Percentiles rank a stretch among this genome's conserved stretches.
Conservation (phyloP, 176 grass and related monocot species). For the Saccharum spontaneum region DNA sequence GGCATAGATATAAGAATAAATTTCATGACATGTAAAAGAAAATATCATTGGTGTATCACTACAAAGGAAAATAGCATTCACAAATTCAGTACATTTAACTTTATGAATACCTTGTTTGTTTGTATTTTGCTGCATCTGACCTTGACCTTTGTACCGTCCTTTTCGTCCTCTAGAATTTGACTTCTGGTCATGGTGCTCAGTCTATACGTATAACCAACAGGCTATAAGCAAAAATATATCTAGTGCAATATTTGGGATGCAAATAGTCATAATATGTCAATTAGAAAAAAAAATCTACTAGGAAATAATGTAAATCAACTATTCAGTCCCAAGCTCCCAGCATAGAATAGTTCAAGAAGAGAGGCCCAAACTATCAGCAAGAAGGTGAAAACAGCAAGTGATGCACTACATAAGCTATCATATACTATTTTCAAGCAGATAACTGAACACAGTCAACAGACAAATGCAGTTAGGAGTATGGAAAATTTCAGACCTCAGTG, state of each 20-base stretch:
- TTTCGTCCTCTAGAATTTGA: conserved; percentile 46
- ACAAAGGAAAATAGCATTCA: background rate
- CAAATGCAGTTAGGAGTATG: background rate
- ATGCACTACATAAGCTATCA: background rate
- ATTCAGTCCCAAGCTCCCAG: background rate
- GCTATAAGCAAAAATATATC: conserved; percentile 17
- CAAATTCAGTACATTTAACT: background rate
- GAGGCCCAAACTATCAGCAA: background rate
- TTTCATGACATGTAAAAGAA: background rate
- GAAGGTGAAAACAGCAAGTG: conserved; percentile 6
- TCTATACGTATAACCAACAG: conserved; percentile 37
- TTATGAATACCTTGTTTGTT: conserved; percentile 52
- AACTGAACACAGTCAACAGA: conserved; percentile 5
- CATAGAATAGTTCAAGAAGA: conserved; percentile 2
- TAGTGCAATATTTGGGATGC: background rate
- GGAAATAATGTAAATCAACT: background rate
- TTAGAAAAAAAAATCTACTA: background rate
- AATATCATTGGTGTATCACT: background rate
- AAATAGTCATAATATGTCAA: background rate
- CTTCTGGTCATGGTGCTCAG: conserved; percentile 36
- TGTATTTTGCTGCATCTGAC: conserved; percentile 51
- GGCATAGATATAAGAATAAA: background rate
- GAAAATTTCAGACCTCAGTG: conserved; percentile 33
- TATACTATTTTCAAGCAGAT: background rate
- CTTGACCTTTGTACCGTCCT: conserved; percentile 35